A percentile compares a stretch with the other conserved stretches of the same genome.
Evolutionary conservation across 768 basidiomycete genomes (phyloP).

Genomic region (Boletus sp.): DNA sequence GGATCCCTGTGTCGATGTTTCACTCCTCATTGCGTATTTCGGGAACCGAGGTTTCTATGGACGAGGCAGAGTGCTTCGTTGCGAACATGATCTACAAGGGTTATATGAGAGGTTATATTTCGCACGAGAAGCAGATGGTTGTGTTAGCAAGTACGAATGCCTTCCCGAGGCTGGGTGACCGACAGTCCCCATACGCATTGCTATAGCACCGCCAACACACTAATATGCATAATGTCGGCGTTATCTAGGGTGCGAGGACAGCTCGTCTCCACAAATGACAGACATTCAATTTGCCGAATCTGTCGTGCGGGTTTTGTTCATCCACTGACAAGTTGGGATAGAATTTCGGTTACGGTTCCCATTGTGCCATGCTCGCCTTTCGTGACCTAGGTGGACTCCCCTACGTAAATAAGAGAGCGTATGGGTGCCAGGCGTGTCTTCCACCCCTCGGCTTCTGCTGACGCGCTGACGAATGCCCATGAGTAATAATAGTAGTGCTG

Average conservation of each 20-base stretch:
- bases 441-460: no score
- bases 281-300: neutral
- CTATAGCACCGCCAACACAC: slow-evolving; percentile 11
- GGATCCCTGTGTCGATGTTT: slow-evolving; percentile 81
- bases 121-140: slow-evolving; percentile 92
- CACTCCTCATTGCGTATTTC: slow-evolving; percentile 70
- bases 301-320: neutral
- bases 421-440: no score
- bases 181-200: slow-evolving; percentile 46
- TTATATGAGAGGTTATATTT: slow-evolving; percentile 92
- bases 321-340: neutral
- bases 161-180: slow-evolving; percentile 72
- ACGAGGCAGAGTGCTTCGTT: slow-evolving; percentile 90
- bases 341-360: neutral
- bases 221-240: neutral
- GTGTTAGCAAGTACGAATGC: slow-evolving; percentile 78
- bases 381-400: neutral
- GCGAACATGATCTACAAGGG: slow-evolving; percentile 95
- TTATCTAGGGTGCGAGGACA: neutral
- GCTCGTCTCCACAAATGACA: neutral
- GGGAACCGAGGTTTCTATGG: slow-evolving; percentile 63
- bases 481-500: no score
- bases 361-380: neutral
- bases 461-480: no score
- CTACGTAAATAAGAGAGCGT: no score